Evolutionary conservation across 345 rosid species (phyloP), one percentile per base, ranked within the genome.

Genomic region (Erodium maritimum): DNA sequence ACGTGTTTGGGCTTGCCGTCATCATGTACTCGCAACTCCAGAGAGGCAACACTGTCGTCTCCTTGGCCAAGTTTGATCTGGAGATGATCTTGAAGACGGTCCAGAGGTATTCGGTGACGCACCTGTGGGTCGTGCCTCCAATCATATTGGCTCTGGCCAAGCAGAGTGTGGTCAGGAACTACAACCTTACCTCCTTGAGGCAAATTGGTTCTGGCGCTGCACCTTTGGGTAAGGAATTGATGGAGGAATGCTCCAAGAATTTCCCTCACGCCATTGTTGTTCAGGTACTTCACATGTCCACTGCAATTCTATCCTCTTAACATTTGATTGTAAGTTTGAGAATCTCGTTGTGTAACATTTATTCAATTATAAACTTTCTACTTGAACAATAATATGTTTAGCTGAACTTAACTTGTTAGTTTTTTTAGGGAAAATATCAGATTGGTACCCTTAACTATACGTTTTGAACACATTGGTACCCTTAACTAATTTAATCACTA

Each of bases 51-150:
- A 57, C 83, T 14, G 50, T 91, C 23, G 71, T 88, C 60, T 81
- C 90, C 0, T 74, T 88, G 90, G 82, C 67, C 9, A 88, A 64
- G 55, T 91, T 91, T 19, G 96, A 91, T 13, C 66, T 91, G 12
- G 87, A 67, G 62, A 17, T 34, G 69, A 46, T 82, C 54, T 71
- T 84, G 74, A 81, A 67, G 78, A 65, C 61, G 19, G 65, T 77
- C 25, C 84, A 81, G 58, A 86, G 76, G 81, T 81, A 80, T 55
- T 77, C 72, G 57, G 86, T 86, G 6, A 83, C 91, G 13, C 74
- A 82, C 63, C 52, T 88, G 68, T 87, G 95, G 97, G 80, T 82
- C 62, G 96, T 91, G 62, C 97, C 97, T 46, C 91, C 96, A 10
- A 72, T 91, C 24, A 61, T 91, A 18, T 85, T 87, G 65, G 95